A percentile compares a stretch with the other conserved stretches of the same genome.
Conservation (phyloP, 805 yeast genomes). For the Clavispora phyllophila region DNA sequence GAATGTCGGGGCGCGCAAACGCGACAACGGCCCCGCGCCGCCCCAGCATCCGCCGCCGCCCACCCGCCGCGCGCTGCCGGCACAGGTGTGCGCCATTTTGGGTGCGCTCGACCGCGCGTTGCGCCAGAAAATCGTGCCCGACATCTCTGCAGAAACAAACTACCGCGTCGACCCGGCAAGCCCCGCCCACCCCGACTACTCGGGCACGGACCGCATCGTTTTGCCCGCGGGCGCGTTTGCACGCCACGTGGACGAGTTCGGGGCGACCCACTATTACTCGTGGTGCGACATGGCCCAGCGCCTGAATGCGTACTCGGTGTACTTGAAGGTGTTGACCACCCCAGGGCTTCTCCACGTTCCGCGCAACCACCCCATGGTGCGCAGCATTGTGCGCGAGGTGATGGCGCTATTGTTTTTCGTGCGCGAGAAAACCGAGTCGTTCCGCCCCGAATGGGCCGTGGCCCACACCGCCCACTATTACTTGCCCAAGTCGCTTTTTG, state of each 20-base stretch:
- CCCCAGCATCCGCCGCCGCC: too few species aligned
- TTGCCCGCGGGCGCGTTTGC: slow-evolving; percentile 15
- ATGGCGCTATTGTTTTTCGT: slow-evolving; percentile 18
- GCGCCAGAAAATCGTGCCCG: slow-evolving; percentile 13
- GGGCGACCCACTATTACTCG: slow-evolving; percentile 14
- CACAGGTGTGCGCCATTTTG: slow-evolving; percentile 12
- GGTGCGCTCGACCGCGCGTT: slow-evolving; percentile 11
- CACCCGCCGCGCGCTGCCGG: slow-evolving; percentile 12
- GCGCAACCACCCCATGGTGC: slow-evolving; percentile 19
- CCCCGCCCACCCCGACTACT: slow-evolving; percentile 15
- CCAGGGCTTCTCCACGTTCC: slow-evolving; percentile 19
- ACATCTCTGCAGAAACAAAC: slow-evolving; percentile 3
- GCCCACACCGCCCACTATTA: slow-evolving; percentile 15
- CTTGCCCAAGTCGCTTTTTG: slow-evolving; percentile 18
- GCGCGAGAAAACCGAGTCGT: slow-evolving; percentile 5
- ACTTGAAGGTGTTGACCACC: slow-evolving; percentile 20
- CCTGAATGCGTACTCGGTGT: slow-evolving; percentile 18
- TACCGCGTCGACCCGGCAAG: slow-evolving; percentile 9
- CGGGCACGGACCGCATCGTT: slow-evolving; percentile 4
- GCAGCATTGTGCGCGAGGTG: slow-evolving; percentile 12
- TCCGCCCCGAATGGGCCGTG: slow-evolving; percentile 7
- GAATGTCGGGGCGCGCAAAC: not conserved
- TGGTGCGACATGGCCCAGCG: slow-evolving; percentile 23
- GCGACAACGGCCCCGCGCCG: too few species aligned
- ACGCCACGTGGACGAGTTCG: slow-evolving; percentile 5